phyloP scores from a whole-genome alignment of 2,329 filamentous ascomycete species.

The Aciculosporium take region DNA sequence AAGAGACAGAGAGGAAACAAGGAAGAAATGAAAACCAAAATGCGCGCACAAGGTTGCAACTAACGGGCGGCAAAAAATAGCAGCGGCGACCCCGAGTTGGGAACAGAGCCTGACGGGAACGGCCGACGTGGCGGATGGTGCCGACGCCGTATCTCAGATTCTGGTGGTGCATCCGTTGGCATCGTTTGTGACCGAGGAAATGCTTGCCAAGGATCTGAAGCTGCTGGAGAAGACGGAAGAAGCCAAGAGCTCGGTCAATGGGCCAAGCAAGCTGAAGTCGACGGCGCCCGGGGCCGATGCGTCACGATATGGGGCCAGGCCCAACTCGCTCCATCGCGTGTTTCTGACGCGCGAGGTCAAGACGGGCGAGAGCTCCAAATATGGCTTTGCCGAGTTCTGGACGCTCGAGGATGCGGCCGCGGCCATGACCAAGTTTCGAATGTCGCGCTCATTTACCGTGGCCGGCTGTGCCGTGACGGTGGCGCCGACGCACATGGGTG shows the following conservation, averaged over 20 bases:
- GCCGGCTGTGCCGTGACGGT: constrained; percentile 57
- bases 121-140: constrained; percentile 34
- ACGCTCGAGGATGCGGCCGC: constrained; percentile 62
- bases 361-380: constrained; percentile 61
- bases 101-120: constrained; percentile 30
- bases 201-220: constrained; percentile 57
- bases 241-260: constrained; percentile 28
- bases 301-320: constrained; percentile 53
- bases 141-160: constrained; percentile 54
- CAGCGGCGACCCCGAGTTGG: constrained; percentile 13
- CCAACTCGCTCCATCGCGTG: constrained; percentile 61
- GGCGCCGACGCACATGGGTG: constrained; percentile 69
- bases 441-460: constrained; percentile 63
- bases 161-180: constrained; percentile 61
- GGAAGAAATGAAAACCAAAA: too few relatives aligned
- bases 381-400: constrained; percentile 74
- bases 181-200: constrained; percentile 54
- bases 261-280: constrained; percentile 40
- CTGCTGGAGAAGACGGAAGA: constrained; percentile 53
- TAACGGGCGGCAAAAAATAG: neutral
- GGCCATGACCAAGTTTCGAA: constrained; percentile 57
- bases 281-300: constrained; percentile 41
- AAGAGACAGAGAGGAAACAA: too few relatives aligned
- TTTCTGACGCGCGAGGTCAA: constrained; percentile 61
- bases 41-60: neutral